Evolutionary conservation across 305 asterid species (phyloP).

Genomic region (Fraxinus floribunda): DNA sequence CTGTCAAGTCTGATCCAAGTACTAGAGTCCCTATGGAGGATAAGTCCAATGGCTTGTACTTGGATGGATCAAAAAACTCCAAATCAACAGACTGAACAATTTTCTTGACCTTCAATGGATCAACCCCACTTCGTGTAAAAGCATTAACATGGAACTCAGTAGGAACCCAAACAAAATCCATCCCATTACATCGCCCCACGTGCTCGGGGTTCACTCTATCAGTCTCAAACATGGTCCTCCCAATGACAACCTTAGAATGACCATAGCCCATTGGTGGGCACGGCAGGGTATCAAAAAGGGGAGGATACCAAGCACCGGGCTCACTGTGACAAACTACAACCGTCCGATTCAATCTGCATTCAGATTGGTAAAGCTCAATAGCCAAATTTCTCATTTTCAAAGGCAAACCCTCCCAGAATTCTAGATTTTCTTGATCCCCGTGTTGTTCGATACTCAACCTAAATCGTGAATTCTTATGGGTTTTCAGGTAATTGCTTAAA

Average conservation of each 20-base stretch:
- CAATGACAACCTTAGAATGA: slow-evolving; percentile 51
- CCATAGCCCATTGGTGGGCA: slow-evolving; percentile 58
- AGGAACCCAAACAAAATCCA: slow-evolving; percentile 87
- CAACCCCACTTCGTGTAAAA: slow-evolving; percentile 66
- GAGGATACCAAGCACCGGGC: slow-evolving; percentile 92
- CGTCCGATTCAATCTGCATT: slow-evolving; percentile 54
- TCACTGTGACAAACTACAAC: slow-evolving; percentile 83
- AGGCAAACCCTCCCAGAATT: slow-evolving; percentile 78
- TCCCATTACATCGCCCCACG: slow-evolving; percentile 55
- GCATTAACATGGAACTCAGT: slow-evolving; percentile 67
- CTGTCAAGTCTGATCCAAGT: slow-evolving; percentile 32
- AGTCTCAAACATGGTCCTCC: slow-evolving; percentile 90
- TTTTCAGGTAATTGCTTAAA: slow-evolving; percentile 37
- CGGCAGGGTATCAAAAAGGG: slow-evolving; percentile 63
- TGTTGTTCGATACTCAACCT: slow-evolving; percentile 62
- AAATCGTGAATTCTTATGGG: slow-evolving; percentile 40
- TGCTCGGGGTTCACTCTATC: slow-evolving; percentile 62
- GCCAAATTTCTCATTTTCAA: slow-evolving; percentile 55
- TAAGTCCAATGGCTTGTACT: slow-evolving; percentile 47
- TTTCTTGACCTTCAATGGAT: slow-evolving; percentile 56
- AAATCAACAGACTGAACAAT: slow-evolving; percentile 73
- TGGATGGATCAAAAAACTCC: slow-evolving; percentile 52
- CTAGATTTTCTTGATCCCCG: slow-evolving; percentile 61
- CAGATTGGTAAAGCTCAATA: slow-evolving; percentile 42
- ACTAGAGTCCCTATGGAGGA: slow-evolving; percentile 38